A percentile compares a stretch with the other conserved stretches of the same genome.
Evolutionary conservation across 352 stramenopile species (phyloP).

Genomic region (Globisporangium alternatum): DNA sequence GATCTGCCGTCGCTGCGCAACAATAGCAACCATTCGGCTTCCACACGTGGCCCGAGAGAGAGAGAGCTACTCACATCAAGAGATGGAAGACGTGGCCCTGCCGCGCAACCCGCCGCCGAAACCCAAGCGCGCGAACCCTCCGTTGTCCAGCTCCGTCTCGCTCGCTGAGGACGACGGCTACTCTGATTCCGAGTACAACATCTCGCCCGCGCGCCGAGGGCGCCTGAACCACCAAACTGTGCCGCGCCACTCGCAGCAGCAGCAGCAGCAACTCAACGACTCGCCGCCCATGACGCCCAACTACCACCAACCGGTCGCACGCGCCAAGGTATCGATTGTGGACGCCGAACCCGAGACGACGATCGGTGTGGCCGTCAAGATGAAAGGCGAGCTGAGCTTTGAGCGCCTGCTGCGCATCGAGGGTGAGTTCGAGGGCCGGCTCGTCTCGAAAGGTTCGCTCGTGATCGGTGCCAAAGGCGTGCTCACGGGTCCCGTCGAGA

Average conservation of each 20-base stretch:
- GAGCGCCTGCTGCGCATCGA: slow-evolving; percentile 87
- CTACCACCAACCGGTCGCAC: slow-evolving; percentile 32
- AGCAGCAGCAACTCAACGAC: slow-evolving; percentile 37
- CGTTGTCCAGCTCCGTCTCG: slow-evolving; percentile 18
- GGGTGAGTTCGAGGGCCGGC: slow-evolving; percentile 87
- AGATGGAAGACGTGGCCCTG: slow-evolving; percentile 57
- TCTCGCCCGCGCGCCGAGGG: slow-evolving; percentile 56
- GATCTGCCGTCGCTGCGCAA: background rate
- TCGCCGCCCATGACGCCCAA: slow-evolving; percentile 65
- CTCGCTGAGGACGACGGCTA: slow-evolving; percentile 53
- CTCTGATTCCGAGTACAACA: slow-evolving; percentile 61
- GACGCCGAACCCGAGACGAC: slow-evolving; percentile 79
- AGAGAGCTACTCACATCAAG: slow-evolving; percentile 12
- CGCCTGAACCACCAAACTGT: slow-evolving; percentile 35
- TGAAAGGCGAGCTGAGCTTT: slow-evolving; percentile 90
- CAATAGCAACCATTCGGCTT: slow-evolving; percentile 22
- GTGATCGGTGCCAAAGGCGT: slow-evolving; percentile 82
- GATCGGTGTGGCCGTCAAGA: slow-evolving; percentile 79
- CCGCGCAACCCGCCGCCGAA: slow-evolving; percentile 66
- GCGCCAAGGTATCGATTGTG: slow-evolving; percentile 64
- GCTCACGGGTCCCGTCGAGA: slow-evolving; percentile 77
- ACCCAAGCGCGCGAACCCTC: slow-evolving; percentile 61
- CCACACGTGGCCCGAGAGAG: slow-evolving; percentile 17
- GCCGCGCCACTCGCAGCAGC: slow-evolving; percentile 7
- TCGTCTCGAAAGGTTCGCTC: slow-evolving; percentile 87